Percentiles rank a stretch among this genome's conserved stretches.
These are phyloP conservation scores for Orbilia quercus DNA, from an alignment of 2,329 filamentous ascomycete species.

Conservation along the genomic window DNA sequence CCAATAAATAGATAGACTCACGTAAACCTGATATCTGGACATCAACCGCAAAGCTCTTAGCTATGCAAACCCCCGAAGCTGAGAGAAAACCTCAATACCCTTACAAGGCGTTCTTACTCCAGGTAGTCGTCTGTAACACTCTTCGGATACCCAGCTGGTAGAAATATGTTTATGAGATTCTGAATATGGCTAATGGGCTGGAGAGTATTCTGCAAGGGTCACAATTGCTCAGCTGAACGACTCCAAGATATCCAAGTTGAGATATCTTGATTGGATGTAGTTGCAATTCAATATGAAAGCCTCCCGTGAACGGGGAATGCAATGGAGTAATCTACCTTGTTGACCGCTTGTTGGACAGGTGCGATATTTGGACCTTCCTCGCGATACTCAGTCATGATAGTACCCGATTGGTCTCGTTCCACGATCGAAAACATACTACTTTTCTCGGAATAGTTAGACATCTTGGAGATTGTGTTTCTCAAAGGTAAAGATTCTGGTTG, in stretches of 20 bases:
- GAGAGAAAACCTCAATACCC: constrained; percentile 56
- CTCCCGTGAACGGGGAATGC: neutral
- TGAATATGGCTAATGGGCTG: constrained; percentile 54
- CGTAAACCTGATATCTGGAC: constrained; percentile 75
- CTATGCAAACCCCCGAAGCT: constrained; percentile 19
- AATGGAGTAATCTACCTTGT: constrained; percentile 33
- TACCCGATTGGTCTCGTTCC: constrained; percentile 50
- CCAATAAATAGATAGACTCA: constrained; percentile 62
- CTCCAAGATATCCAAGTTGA: constrained; percentile 5
- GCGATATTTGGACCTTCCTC: constrained; percentile 31
- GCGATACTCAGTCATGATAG: constrained; percentile 47
- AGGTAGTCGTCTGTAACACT: constrained; percentile 88
- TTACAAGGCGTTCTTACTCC: constrained; percentile 69
- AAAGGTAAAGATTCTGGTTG: neutral
- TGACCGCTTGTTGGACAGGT: constrained; percentile 35
- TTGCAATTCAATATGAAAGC: neutral
- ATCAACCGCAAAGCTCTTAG: neutral
- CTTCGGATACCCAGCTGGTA: constrained; percentile 87
- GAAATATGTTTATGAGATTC: constrained; percentile 75
- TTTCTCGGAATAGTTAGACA: constrained; percentile 36
- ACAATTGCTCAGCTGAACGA: constrained; percentile 39
- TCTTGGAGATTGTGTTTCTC: neutral
- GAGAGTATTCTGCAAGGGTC: constrained; percentile 43
- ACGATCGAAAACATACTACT: constrained; percentile 20
- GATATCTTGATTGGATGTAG: neutral